Evolutionary conservation across 345 rosid species (phyloP), one percentile per base, ranked within the genome.

Genomic region (Populus alba): DNA sequence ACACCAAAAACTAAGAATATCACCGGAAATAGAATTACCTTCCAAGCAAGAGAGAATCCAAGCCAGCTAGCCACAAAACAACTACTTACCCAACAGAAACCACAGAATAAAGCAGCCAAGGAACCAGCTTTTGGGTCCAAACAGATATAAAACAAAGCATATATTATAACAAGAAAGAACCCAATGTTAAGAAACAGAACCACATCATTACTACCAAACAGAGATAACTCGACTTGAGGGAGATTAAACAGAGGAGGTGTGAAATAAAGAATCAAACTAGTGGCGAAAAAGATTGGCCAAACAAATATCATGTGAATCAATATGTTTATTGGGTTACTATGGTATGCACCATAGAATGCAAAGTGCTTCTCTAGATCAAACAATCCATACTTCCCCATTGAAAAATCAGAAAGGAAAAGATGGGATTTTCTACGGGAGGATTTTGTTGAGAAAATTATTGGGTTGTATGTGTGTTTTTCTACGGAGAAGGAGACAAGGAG

Each of bases 291-390:
- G 68, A 91, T 91, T 9, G 94, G 92, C 92, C 91, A 91, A 38
- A 91, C 94, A 37, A 83, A 86, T 25, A 91, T 27, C 84, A 83
- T 84, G 78, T 91, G 94, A 25, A 91, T 78, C 63, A 70, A 27
- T 43, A 91, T 41, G 83, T 94, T 96, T 33, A 89, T 77, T 2
- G 90, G 89, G 83, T 94, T 96, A 75, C 87, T 88, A 82, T 96
- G 98, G 57, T 96, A 96, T 11, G 97, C 97, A 2, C 99, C 99
- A 57, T 96, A 96, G 92, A 86, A 94, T 29, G 99, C 95, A 78
- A 91, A 94, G 74, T 92, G 95, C 70, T 85, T 92, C 85, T 91
- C 98, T 2, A 92, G 92, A 85, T 91, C 90, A 81, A 91, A 71
- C 70, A 88, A 70, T 31, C 87, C 84, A 53, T 57, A 68, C 31